Evolutionary conservation across 1,139 yeast species (phyloP), one percentile per base, ranked within the genome.

Genomic region (Lodderomyces theae): DNA sequence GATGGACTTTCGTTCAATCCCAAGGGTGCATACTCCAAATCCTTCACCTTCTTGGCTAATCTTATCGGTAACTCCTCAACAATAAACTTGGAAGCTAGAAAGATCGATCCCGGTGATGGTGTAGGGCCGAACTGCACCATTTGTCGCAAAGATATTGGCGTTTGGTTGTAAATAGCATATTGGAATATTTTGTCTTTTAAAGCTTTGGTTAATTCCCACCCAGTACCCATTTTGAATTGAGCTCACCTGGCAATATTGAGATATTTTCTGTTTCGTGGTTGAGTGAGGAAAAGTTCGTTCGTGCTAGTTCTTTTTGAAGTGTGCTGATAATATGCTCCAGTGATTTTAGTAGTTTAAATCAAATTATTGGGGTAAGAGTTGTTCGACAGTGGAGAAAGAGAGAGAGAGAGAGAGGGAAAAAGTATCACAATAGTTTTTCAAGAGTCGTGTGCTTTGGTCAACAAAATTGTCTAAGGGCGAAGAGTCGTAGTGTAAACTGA

Each of bases 121-220:
- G 74, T 69, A 9, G 82, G 80, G 3, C 96, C 96, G 64, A 87
- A 86, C 58, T 86, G 92, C n/a, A 88, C 96, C 96, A 88, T 87
- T 59, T 86, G 96, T 44, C 89, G 72, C 46, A 88, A 66, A 2
- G 90, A 82, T 5, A 88, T 87, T 1, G 95, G 89, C 1, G 95
- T 86, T 45, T 92, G 95, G 19, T 88, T 86, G 51, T 80, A 76
- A 43, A 75, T 72, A 4, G 96, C 92, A 68, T 82, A 85, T 43
- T 66, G 66, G 47, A 65, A 63, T 38, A 77, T 72, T 44, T 69
- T 58, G 19, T 69, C 69, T 37, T 65, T 56, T 35, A 72, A 58
- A 4, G 58, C 54, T 35, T 60, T 53, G n/a, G 77, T 69, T 37
- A 71, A 52, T 53, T 70, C 67, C 78, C 78, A 72, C 16, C 69